A percentile compares a stretch with the other conserved stretches of the same genome.
phyloP scores from a whole-genome alignment of 2,329 filamentous ascomycete species.

The Penicillium sclerotiorum region DNA sequence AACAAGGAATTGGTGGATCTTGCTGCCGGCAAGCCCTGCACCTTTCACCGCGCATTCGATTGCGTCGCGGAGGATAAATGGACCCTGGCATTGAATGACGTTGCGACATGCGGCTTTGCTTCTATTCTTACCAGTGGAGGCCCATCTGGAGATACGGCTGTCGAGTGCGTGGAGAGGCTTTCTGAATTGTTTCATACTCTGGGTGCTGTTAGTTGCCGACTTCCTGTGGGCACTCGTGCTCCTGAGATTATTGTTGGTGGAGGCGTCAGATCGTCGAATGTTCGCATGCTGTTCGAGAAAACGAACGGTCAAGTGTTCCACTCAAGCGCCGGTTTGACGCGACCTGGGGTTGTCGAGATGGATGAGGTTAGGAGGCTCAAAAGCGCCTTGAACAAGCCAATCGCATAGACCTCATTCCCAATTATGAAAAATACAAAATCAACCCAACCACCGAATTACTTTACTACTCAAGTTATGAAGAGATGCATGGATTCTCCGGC shows the following conservation, averaged over 20 bases:
- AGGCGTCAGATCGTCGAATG: slow-evolving; percentile 51
- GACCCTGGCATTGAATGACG: slow-evolving; percentile 32
- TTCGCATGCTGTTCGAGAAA: slow-evolving; percentile 37
- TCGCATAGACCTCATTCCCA: too few relatives aligned
- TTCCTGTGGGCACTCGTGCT: background rate
- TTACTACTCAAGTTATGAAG: too few relatives aligned
- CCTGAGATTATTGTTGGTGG: slow-evolving; percentile 55
- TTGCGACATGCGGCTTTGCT: slow-evolving; percentile 50
- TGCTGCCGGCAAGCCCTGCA: slow-evolving; percentile 50
- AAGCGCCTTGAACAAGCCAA: too few relatives aligned
- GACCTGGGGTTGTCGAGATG: too few relatives aligned
- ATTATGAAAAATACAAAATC: too few relatives aligned
- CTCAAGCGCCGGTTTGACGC: slow-evolving; percentile 52
- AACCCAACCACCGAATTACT: too few relatives aligned
- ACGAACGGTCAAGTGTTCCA: too few relatives aligned
- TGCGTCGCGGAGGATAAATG: slow-evolving; percentile 31
- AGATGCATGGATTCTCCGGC: too few relatives aligned
- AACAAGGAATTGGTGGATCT: slow-evolving; percentile 47
- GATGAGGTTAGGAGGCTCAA: too few relatives aligned
- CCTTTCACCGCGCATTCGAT: slow-evolving; percentile 60
- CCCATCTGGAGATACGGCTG: slow-evolving; percentile 35
- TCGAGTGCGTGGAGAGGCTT: slow-evolving; percentile 39
- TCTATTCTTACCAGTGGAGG: slow-evolving; percentile 54
- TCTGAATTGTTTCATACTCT: slow-evolving; percentile 23
- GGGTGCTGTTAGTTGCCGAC: background rate